Evolutionary conservation across 345 rosid genomes (phyloP), one percentile per base, ranked within the genome.

Genomic region (Raphanus sativus): DNA sequence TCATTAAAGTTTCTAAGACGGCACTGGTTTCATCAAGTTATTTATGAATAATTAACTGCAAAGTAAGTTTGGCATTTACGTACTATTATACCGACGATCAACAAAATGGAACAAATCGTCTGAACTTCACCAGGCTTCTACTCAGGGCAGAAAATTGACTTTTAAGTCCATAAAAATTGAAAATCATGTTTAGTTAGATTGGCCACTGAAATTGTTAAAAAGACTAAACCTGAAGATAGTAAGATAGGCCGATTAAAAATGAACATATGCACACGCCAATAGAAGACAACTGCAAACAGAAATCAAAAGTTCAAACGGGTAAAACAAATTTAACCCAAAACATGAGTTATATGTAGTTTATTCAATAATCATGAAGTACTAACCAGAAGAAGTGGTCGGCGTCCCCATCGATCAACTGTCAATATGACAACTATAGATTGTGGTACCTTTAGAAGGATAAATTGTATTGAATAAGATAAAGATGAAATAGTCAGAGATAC

Each of bases 301-400:
- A 24, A 8, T 2, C 54, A 50, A 36, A 17, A 0, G 13, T 8
- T 36, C 56, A 65, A 25, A 24, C 10, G 3, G 6, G 21, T 5
- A n/a, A 54, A 34, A 54, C 3, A 1, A 8, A 8, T 24, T 9
- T 28, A 32, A 28, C 6, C 6, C 21, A 11, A 34, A 8, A 34
- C 15, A 30, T 9, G 48, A 28, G 13, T 8, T 48, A 24, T 29
- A 24, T 6, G 32, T 29, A 61, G 60, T 59, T 8, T 24, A 13
- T 34, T 48, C 12, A 5, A 64, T 24, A 10, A 34, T n/a, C 38
- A 50, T 17, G 15, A 10, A 79, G 21, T 50, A 17, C 3, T 16
- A 42, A 86, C 89, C 84, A 84, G 15, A 21, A 83, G 83, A 40
- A 86, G 81, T 6, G 84, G 86, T 25, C 82, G 67, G 5, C 86